phyloP scores from a whole-genome alignment of 345 rosid genomes.

The Mercurialis annua region DNA sequence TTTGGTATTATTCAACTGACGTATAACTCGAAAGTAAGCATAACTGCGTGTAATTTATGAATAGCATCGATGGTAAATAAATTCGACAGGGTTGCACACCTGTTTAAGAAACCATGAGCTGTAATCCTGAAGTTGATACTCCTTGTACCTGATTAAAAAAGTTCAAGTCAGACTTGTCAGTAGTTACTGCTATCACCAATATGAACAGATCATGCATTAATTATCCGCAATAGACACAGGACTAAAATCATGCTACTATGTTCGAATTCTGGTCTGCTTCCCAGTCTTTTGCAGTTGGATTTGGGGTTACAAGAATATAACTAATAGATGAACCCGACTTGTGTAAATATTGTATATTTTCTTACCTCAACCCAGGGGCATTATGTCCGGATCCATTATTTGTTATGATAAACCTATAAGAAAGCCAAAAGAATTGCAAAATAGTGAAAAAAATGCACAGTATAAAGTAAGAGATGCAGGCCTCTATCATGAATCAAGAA shows the following conservation, averaged over 20 bases:
- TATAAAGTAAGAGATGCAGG: neutral
- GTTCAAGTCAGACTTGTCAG: slow-evolving; percentile 12
- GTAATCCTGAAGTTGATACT: slow-evolving; percentile 87
- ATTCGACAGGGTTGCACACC: slow-evolving; percentile 28
- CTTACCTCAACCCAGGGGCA: slow-evolving; percentile 70
- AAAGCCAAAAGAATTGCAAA: slow-evolving; percentile 2
- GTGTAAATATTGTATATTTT: slow-evolving; percentile 6
- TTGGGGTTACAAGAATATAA: neutral
- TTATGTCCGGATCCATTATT: slow-evolving; percentile 83
- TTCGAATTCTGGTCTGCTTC: no score
- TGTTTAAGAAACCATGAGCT: slow-evolving; percentile 85
- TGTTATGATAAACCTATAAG: slow-evolving; percentile 76
- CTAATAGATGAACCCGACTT: neutral
- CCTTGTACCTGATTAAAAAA: slow-evolving; percentile 68
- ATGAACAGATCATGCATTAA: neutral
- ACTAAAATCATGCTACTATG: no score
- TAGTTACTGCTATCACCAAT: slow-evolving; percentile 1
- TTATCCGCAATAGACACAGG: neutral
- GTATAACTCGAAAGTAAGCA: slow-evolving; percentile 10
- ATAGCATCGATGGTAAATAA: neutral
- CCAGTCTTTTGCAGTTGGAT: no score
- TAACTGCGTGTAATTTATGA: neutral
- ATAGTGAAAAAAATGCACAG: neutral
- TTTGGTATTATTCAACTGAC: slow-evolving; percentile 65
- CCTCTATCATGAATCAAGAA: neutral